A percentile compares a stretch with the other conserved stretches of the same genome.
Evolutionary conservation across 2,329 filamentous ascomycete genomes (phyloP).

Genomic region (Monosporascus sp.): DNA sequence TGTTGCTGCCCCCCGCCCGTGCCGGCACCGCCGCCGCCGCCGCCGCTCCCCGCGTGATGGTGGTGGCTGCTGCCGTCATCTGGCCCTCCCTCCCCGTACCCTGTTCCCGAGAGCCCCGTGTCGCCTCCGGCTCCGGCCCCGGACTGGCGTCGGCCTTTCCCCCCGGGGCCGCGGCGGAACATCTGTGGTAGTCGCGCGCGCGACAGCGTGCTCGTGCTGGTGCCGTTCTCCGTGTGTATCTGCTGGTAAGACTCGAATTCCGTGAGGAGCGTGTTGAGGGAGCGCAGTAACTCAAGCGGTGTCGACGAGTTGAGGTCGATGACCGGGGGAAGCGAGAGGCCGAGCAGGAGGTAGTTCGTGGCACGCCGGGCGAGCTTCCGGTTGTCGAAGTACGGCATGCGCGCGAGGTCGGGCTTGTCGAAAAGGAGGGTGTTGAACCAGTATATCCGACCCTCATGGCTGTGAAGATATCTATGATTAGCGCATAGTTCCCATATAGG

Average conservation of each 20-base stretch:
- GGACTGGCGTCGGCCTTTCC: constrained; percentile 52
- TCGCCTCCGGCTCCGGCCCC: constrained; percentile 32
- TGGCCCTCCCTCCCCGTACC: constrained; percentile 12
- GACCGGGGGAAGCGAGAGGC: constrained; percentile 82
- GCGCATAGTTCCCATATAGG: too few species aligned
- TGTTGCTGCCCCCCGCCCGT: constrained; percentile 7
- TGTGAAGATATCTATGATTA: constrained; percentile 29
- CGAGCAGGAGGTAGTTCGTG: constrained; percentile 88
- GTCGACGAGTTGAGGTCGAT: constrained; percentile 80
- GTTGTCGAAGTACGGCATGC: constrained; percentile 79
- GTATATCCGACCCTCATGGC: constrained; percentile 89
- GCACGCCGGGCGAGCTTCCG: constrained; percentile 83
- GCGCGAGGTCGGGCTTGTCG: constrained; percentile 70
- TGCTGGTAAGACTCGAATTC: constrained; percentile 95
- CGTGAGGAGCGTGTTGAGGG: constrained; percentile 74
- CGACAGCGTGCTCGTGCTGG: constrained; percentile 62
- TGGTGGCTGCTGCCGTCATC: too few species aligned
- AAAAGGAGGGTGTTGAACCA: constrained; percentile 99
- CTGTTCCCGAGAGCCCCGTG: constrained; percentile 16
- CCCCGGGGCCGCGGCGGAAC: constrained; percentile 63
- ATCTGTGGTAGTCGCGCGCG: constrained; percentile 77
- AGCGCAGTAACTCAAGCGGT: constrained; percentile 79
- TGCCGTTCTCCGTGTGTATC: constrained; percentile 73
- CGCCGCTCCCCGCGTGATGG: background rate
- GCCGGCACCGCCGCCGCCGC: constrained; percentile 7